phyloP scores from a whole-genome alignment of 768 basidiomycete species.

The Paxillus ammoniavirescens region DNA sequence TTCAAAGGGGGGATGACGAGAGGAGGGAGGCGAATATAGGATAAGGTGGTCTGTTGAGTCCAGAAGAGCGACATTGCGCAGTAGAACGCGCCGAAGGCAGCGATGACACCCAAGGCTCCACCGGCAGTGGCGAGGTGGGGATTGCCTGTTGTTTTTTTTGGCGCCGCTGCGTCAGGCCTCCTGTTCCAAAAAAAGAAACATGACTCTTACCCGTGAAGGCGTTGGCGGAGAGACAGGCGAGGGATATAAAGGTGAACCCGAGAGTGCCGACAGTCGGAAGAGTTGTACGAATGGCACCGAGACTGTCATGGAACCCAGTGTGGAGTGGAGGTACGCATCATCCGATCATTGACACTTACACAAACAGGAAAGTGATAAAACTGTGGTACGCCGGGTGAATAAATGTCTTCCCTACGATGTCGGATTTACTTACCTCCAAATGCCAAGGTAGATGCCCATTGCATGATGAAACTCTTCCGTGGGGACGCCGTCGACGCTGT shows the following conservation, averaged over 20 bases:
- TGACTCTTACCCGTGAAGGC: constrained; percentile 23
- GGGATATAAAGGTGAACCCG: constrained; percentile 5
- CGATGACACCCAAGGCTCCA: constrained; percentile 25
- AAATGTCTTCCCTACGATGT: background rate
- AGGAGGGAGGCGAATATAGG: constrained; percentile 25
- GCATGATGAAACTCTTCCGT: constrained; percentile 24
- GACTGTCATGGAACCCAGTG: constrained; percentile 3
- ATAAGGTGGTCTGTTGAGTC: constrained; percentile 29
- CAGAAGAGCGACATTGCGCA: constrained; percentile 26
- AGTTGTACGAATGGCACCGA: constrained; percentile 29
- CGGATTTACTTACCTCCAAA: constrained; percentile 21
- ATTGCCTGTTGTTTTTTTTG: constrained; percentile 14
- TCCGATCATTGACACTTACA: constrained; percentile 10
- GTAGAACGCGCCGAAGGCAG: constrained; percentile 30
- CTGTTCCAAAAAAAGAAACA: background rate
- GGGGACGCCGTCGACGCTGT: constrained; percentile 22
- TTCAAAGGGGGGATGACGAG: constrained; percentile 18
- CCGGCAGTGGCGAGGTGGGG: constrained; percentile 25
- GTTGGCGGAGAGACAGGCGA: constrained; percentile 22
- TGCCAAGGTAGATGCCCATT: constrained; percentile 26
- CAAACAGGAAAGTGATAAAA: constrained; percentile 24
- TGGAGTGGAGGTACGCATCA: background rate
- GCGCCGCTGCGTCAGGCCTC: background rate
- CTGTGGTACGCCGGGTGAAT: constrained; percentile 6
- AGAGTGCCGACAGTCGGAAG: constrained; percentile 21